Conservation (phyloP, 1,284 basidiomycete genomes). For the Athelia sp. region DNA sequence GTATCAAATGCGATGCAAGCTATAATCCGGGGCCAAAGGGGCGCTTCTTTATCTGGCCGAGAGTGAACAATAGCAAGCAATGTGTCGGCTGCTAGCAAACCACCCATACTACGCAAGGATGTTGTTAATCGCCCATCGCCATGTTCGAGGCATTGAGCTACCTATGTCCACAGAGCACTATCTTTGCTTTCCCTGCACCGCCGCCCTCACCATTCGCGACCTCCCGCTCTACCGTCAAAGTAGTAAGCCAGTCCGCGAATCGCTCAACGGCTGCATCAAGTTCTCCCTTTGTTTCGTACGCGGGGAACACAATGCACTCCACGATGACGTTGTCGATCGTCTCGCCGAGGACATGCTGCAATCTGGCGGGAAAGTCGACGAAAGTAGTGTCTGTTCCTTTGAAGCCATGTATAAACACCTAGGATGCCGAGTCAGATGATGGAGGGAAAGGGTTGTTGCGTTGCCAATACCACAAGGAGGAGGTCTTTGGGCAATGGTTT, state of each 20-base stretch:
- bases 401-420: constrained; percentile 37
- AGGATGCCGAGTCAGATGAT: background rate
- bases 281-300: constrained; percentile 90
- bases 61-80: constrained; percentile 68
- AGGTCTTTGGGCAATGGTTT: constrained; percentile 27
- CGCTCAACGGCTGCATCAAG: constrained; percentile 77
- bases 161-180: constrained; percentile 92
- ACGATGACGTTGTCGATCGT: constrained; percentile 50
- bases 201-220: constrained; percentile 60
- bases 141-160: constrained; percentile 18
- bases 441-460: too few relatives aligned
- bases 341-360: constrained; percentile 72
- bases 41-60: constrained; percentile 54
- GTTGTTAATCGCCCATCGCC: background rate
- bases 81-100: constrained; percentile 82
- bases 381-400: constrained; percentile 81
- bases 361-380: constrained; percentile 65
- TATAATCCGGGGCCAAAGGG: constrained; percentile 80
- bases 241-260: constrained; percentile 88
- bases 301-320: constrained; percentile 81
- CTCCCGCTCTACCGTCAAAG: constrained; percentile 74
- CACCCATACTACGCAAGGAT: constrained; percentile 70
- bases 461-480: constrained; percentile 57
- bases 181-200: constrained; percentile 74
- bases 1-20: constrained; percentile 88